Percentiles rank a stretch among this genome's conserved stretches.
Evolutionary conservation across 116 monocot genomes (phyloP).

Genomic region (Dioscorea cayenensis): DNA sequence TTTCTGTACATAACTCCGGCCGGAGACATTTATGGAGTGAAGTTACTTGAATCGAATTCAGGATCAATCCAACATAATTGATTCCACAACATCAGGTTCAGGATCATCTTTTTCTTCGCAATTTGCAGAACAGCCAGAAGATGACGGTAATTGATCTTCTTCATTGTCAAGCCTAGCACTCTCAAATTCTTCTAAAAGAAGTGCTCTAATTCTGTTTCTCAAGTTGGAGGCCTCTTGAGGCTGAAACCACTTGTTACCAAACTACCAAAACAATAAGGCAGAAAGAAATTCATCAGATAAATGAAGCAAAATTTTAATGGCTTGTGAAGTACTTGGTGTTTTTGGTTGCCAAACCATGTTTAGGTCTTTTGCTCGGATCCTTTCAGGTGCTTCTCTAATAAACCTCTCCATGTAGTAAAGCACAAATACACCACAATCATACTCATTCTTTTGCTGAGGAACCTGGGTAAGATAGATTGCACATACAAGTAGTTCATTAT

Average conservation of each 20-base stretch:
- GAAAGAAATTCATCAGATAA: neutral
- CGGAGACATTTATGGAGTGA: too few species aligned
- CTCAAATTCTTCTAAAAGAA: constrained; percentile 40
- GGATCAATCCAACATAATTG: too few species aligned
- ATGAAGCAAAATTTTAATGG: neutral
- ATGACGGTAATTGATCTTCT: neutral
- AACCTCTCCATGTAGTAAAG: constrained; percentile 66
- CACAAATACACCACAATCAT: constrained; percentile 73
- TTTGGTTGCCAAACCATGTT: constrained; percentile 28
- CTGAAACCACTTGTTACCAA: constrained; percentile 58
- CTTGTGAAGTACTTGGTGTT: neutral
- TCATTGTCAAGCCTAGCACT: constrained; percentile 19
- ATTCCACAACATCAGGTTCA: too few species aligned
- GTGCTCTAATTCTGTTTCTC: constrained; percentile 26
- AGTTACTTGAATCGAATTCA: too few species aligned
- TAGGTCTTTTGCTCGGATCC: constrained; percentile 39
- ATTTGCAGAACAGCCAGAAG: neutral
- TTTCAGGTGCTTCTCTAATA: constrained; percentile 57
- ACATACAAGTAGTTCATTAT: neutral
- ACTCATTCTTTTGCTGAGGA: constrained; percentile 63
- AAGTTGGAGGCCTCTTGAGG: constrained; percentile 56
- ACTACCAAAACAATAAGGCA: constrained; percentile 22
- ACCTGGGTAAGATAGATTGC: constrained; percentile 23
- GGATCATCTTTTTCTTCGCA: neutral
- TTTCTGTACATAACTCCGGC: too few species aligned